Conservation (phyloP, 2,329 filamentous ascomycete genomes). For the Magnaporthales sp. region DNA sequence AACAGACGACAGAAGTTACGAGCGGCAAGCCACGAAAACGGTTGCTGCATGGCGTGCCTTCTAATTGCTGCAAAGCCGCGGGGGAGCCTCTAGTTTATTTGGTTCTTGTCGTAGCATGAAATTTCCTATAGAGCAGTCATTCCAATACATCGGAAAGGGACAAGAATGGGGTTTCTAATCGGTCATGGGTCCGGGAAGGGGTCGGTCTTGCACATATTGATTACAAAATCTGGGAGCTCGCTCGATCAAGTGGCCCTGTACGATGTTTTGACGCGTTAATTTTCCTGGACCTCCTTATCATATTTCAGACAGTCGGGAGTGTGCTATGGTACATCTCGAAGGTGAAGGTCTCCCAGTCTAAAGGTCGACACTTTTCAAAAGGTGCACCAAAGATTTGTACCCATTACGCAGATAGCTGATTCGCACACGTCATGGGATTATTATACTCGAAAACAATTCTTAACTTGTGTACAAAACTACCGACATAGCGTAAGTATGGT, state of each 20-base stretch:
- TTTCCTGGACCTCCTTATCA: neutral
- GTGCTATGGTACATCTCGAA: neutral
- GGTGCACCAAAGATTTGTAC: neutral
- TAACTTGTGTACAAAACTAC: neutral
- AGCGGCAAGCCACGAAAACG: neutral
- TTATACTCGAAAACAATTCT: neutral
- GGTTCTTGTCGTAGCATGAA: conserved; percentile 12
- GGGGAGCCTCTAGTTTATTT: neutral
- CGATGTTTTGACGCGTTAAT: conserved; percentile 3
- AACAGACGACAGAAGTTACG: neutral
- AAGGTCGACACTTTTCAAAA: neutral
- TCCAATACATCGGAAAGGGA: conserved; percentile 4
- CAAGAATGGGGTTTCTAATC: conserved; percentile 1
- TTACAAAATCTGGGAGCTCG: conserved; percentile 3
- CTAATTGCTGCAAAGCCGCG: neutral
- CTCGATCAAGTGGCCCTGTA: conserved; percentile 6
- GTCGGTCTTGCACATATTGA: neutral
- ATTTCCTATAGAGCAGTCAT: conserved; percentile 2
- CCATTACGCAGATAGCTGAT: neutral
- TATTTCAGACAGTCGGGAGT: neutral
- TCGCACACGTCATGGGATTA: neutral
- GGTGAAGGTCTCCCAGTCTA: neutral
- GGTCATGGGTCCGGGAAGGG: neutral
- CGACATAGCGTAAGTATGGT: neutral
- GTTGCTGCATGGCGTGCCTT: neutral